Evolutionary conservation across 257 asterid species (phyloP), one percentile per base, ranked within the genome.

Genomic region (Misopates orontium): DNA sequence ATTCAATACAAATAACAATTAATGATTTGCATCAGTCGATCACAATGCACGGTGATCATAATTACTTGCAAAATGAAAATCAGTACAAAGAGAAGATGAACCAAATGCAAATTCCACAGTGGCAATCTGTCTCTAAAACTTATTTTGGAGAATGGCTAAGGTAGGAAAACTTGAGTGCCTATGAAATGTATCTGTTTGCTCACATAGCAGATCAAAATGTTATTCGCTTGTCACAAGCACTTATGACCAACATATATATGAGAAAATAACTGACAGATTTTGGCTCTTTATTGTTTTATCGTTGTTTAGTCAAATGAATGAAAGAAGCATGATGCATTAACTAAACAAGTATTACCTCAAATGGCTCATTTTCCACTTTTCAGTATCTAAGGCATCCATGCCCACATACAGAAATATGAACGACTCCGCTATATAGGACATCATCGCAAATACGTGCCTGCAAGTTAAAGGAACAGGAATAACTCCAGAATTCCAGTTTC

Each of bases 361-460:
- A 78, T 85, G 77, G 84, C 81, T 85, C 83, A 83, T 77, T 75
- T 72, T 92, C 98, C 98, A 92, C 76, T 89, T 92, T 79, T 82
- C 85, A 16, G 84, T 75, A 75, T 89, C 98, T 75, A 92, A 66
- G 62, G 94, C 95, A 70, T 92, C 97, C 96, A 89, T 92, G 45
- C 98, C 98, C 74, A 92, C 98, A 11, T 92, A 92, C 45, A 92
- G 62, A 73, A 92, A 92, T 81, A 92, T 89, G 78, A 87, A 92
- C 1, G 96, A 81, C 72, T 92, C 98, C 17, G 98, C 91, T 64
- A 92, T 85, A 68, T 84, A 92, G 47, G 98, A 92, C 95, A 92
- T 76, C 73, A 85, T 82, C 24, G 92, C 90, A 77, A 92, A 92
- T 31, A 86, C 83, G 75, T 91, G 90, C 86, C 98, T 91, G 95